Percentiles rank a stretch among this genome's conserved stretches.
These are phyloP conservation scores for Aphanoascus verrucosus DNA, from an alignment of 2,329 filamentous ascomycete genomes.

Conservation along the genomic window DNA sequence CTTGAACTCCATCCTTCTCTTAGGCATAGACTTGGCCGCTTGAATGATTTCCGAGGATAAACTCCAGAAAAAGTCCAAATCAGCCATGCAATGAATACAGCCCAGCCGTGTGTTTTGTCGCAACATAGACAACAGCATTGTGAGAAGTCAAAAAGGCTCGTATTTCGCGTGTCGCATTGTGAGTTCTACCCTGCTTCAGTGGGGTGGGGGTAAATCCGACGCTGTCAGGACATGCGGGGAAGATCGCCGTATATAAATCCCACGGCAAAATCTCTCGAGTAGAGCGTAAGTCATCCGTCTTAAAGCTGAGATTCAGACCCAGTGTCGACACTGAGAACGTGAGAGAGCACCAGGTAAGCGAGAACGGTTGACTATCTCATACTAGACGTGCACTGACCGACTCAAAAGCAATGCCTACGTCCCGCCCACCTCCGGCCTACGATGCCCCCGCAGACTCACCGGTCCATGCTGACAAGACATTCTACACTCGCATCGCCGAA, in stretches of 20 bases:
- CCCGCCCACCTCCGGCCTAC: slow-evolving; percentile 31
- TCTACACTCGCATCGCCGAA: slow-evolving; percentile 31
- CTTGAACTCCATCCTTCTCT: no score
- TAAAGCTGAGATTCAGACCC: no score
- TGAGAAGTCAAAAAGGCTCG: neutral
- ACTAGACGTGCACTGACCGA: neutral
- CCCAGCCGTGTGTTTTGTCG: neutral
- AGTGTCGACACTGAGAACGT: no score
- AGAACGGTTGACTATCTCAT: neutral
- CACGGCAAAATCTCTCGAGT: neutral
- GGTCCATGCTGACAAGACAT: slow-evolving; percentile 27
- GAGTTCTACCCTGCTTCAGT: neutral
- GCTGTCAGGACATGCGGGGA: neutral
- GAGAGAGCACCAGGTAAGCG: neutral
- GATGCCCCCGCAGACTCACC: slow-evolving; percentile 28
- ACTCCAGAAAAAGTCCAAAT: neutral
- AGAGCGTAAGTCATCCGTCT: neutral
- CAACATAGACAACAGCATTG: neutral
- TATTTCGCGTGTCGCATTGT: neutral
- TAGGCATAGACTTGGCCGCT: neutral
- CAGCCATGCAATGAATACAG: neutral
- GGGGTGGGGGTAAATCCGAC: neutral
- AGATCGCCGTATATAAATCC: slow-evolving; percentile 11
- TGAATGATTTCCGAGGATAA: neutral
- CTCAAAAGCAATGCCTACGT: slow-evolving; percentile 10